A percentile compares a stretch with the other conserved stretches of the same genome.
These are phyloP conservation scores for Ogataea degrootiae DNA, from an alignment of 805 yeast species.

Conservation along the genomic window DNA sequence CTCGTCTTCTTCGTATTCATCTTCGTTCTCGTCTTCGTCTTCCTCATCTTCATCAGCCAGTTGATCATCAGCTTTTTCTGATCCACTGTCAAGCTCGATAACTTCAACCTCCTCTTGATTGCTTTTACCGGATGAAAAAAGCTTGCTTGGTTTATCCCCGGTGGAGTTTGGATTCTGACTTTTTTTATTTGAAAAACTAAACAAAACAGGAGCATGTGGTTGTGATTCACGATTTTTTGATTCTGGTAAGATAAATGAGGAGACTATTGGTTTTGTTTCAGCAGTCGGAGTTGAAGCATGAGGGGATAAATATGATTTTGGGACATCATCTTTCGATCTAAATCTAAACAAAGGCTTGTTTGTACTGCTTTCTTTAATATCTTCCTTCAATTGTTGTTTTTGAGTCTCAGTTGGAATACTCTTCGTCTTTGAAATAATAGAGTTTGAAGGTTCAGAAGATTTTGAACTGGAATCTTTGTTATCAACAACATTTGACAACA, in stretches of 20 bases:
- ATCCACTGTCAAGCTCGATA: slow-evolving; percentile 1
- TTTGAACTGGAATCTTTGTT: background rate
- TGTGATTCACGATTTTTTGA: background rate
- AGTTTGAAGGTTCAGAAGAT: too few species aligned
- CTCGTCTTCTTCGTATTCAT: background rate
- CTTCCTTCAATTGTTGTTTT: background rate
- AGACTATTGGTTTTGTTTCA: background rate
- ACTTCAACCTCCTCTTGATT: slow-evolving; percentile 1
- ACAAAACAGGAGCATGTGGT: too few species aligned
- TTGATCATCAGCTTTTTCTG: background rate
- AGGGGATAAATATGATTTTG: background rate
- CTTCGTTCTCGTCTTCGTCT: slow-evolving; percentile 2
- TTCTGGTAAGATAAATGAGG: background rate
- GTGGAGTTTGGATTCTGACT: background rate
- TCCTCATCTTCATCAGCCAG: slow-evolving; percentile 1
- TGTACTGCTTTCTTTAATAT: background rate
- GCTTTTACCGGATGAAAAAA: background rate
- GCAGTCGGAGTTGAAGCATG: background rate
- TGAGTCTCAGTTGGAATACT: background rate
- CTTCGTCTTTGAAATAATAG: background rate
- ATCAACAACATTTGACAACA: slow-evolving; percentile 11
- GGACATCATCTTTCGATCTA: background rate
- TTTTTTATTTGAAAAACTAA: too few species aligned
- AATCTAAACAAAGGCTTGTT: background rate
- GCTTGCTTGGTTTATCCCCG: background rate